phyloP scores from a whole-genome alignment of 1,284 basidiomycete genomes.

The Ustilago xerochloae region DNA sequence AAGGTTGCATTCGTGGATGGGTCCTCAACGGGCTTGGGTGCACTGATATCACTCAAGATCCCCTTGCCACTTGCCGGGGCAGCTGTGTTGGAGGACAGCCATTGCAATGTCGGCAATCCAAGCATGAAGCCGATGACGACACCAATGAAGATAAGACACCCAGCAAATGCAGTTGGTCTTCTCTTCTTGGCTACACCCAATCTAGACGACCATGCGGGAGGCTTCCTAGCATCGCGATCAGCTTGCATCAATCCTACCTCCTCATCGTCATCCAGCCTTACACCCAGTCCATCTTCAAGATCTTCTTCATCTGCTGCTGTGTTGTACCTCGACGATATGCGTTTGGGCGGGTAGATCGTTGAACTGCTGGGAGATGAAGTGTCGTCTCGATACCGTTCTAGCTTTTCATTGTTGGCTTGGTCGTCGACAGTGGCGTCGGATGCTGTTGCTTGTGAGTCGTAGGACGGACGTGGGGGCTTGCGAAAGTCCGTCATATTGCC shows the following conservation, averaged over 20 bases:
- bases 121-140: constrained; percentile 41
- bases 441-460: constrained; percentile 49
- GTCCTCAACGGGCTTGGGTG: neutral
- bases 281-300: constrained; percentile 4
- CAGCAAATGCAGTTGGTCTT: constrained; percentile 8
- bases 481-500: constrained; percentile 1
- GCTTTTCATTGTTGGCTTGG: constrained; percentile 10
- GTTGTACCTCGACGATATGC: neutral
- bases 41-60: neutral
- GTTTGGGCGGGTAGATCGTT: constrained; percentile 10
- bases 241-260: constrained; percentile 53
- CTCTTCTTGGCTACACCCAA: neutral
- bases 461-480: constrained; percentile 20
- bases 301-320: constrained; percentile 10
- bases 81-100: constrained; percentile 36
- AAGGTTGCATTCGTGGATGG: neutral
- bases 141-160: constrained; percentile 34
- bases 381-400: constrained; percentile 26
- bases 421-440: constrained; percentile 47
- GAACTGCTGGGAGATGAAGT: neutral
- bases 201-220: neutral
- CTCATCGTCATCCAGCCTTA: constrained; percentile 51
- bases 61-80: neutral
- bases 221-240: constrained; percentile 18
- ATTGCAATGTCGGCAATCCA: constrained; percentile 37